Evolutionary conservation across 2,329 filamentous ascomycete genomes (phyloP), one percentile per base, ranked within the genome.

Genomic region (Septoria linicola): DNA sequence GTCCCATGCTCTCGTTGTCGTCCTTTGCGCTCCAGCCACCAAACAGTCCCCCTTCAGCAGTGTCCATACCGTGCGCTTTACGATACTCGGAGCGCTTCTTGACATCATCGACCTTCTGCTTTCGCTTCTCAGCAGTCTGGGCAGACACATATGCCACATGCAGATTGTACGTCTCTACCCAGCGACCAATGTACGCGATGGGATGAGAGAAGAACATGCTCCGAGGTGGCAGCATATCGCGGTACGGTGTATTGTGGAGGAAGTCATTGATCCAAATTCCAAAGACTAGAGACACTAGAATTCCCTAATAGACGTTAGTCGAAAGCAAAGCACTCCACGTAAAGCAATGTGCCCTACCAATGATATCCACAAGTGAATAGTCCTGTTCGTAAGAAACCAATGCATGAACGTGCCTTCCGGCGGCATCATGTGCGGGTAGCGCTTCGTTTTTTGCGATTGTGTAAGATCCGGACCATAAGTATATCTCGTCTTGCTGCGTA

Each of bases 351-450:
- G 21, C 68, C 80, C 53, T 77, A 95, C 89, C 76, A 96, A 78
- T 2, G 88, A 88, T 68, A 99, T 91, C 69, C 81, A 86, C 21
- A 89, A 70, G 71, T 99, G 92, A 50, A 97, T 81, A 49, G 74
- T 73, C 53, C 80, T 80, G 68, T 82, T 92, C 60, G 88, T 84
- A 68, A 95, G 77, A 70, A 97, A 91, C 81, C 86, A 91, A 70
- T 92, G 81, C 72, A 88, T 80, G 71, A 89, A 89, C 0, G 87
- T 88, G 4, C 89, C 89, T 66, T 86, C 78, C 0, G 90, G 84
- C 40, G 92, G 87, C 78, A 95, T 90, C 80, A 95, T 84, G 62
- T 91, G 85, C 1, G 93, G 93, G 68, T 97, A 97, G 58, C 87
- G 76, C 69, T 81, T 87, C 58, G 72, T 80, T 59, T 76, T 79